Evolutionary conservation across 352 stramenopile species (phyloP), one percentile per base, ranked within the genome.

Genomic region (Globisporangium spiculum): DNA sequence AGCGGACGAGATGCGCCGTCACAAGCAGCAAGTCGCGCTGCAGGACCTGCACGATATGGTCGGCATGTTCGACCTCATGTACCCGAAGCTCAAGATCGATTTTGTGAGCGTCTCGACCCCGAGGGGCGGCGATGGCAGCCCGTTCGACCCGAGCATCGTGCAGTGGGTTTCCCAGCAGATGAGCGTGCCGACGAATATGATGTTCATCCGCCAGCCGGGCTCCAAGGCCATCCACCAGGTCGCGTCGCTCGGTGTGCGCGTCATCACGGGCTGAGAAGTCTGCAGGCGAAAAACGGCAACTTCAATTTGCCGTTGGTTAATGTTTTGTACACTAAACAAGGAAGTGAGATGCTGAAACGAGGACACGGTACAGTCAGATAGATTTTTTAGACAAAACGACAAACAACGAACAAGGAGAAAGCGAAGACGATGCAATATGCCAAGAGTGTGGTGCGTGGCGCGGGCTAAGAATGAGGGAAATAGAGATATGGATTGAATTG

Each of bases 121-220:
- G 0, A 20, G 14, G 4, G 9, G 30, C 8, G 79, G 71, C 41
- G 76, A 77, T 22, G 79, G 86, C 27, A 83, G 78, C 20, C 72
- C 53, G 48, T 93, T 94, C 54, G 89, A 94, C 48, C 80, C 87
- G 30, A 78, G 81, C n/a, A 72, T 93, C n/a, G 88, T 98, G 18
- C 84, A 97, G 64, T 98, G 90, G 87, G 61, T 98, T 54, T 79
- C 82, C 0, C 67, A 86, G 41, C 77, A 94, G 53, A 71, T 97
- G 27, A 60, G 72, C 18, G 83, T 98, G 22, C 84, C 81, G 4
- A 81, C 84, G 38, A 98, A 98, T 63, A 97, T 96, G 86, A 97
- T 98, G 89, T 98, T 98, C 67, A 97, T 98, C 63, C 81, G 85
- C 36, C 94, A 96, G 75, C 91, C 93, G 16, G 78, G 97, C 70